A percentile compares a stretch with the other conserved stretches of the same genome.
Conservation (phyloP, 495 filamentous ascomycete genomes). For the Pseudomonodictys pantanalensis region DNA sequence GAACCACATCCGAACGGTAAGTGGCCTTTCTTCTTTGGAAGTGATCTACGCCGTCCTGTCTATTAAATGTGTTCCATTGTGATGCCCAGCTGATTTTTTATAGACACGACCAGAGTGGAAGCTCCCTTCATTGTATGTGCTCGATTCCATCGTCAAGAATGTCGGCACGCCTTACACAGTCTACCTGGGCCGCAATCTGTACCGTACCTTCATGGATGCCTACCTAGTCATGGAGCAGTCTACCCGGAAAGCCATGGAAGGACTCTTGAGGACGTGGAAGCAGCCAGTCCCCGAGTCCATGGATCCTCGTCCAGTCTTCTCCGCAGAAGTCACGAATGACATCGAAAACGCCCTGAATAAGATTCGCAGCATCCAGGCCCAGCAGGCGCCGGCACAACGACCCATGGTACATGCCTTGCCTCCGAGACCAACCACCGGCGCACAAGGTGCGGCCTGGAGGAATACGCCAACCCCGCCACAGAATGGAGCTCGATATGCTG, state of each 20-base stretch:
- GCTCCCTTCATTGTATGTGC: conserved; percentile 91
- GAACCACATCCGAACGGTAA: conserved; percentile 90
- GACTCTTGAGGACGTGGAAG: conserved; percentile 98
- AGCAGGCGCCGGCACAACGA: conserved; percentile 56
- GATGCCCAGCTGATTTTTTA: conserved; percentile 15
- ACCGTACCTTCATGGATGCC: conserved; percentile 91
- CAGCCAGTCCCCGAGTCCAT: conserved; percentile 89
- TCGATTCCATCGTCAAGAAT: conserved; percentile 98
- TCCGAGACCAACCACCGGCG: conserved; percentile 50
- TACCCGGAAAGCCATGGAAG: conserved; percentile 86
- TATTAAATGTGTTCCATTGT: neutral
- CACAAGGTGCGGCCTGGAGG: conserved; percentile 52
- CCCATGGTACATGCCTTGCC: conserved; percentile 55
- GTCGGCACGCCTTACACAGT: conserved; percentile 95
- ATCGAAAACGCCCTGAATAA: conserved; percentile 95
- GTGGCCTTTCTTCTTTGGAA: conserved; percentile 38
- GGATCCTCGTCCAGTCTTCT: conserved; percentile 84
- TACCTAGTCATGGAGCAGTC: conserved; percentile 79
- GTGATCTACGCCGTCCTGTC: neutral
- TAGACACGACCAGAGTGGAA: conserved; percentile 84
- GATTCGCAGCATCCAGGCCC: conserved; percentile 67
- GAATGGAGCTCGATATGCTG: conserved; percentile 43
- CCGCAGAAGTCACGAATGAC: conserved; percentile 73
- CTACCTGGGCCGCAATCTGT: conserved; percentile 87
- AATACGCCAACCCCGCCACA: conserved; percentile 71